phyloP scores from a whole-genome alignment of 768 basidiomycete species.

The Mycena belliarum region DNA sequence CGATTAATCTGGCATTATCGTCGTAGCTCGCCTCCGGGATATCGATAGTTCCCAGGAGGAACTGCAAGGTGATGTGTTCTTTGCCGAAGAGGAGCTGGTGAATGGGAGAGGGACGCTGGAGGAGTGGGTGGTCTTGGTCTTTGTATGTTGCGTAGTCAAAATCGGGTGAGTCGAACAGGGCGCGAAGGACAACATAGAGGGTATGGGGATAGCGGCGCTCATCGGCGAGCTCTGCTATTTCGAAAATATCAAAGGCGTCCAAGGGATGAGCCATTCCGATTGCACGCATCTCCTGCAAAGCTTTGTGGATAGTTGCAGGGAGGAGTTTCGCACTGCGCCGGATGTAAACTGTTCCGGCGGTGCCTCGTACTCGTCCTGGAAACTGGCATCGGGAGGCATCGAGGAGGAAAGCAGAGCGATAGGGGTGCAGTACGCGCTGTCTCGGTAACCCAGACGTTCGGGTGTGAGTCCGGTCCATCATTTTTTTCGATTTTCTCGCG shows the following conservation, averaged over 20 bases:
- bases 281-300: slow-evolving; percentile 22
- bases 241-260: slow-evolving; percentile 23
- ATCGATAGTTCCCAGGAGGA: slow-evolving; percentile 21
- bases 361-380: too few relatives aligned
- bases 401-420: too few relatives aligned
- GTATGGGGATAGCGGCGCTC: slow-evolving; percentile 12
- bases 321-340: slow-evolving; percentile 24
- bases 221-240: slow-evolving; percentile 17
- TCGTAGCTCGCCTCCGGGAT: slow-evolving; percentile 26
- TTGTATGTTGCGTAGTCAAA: slow-evolving; percentile 27
- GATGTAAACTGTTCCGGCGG: slow-evolving; percentile 35
- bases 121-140: neutral
- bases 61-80: slow-evolving; percentile 3
- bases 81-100: slow-evolving; percentile 17
- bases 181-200: slow-evolving; percentile 25
- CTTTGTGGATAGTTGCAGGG: slow-evolving; percentile 13
- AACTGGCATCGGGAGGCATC: too few relatives aligned
- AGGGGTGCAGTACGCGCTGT: too few relatives aligned
- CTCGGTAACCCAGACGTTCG: too few relatives aligned
- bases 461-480: too few relatives aligned
- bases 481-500: too few relatives aligned
- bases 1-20: slow-evolving; percentile 20
- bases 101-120: slow-evolving; percentile 12
- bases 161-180: slow-evolving; percentile 28
- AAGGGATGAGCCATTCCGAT: slow-evolving; percentile 26